Evolutionary conservation across 2,329 filamentous ascomycete genomes (phyloP).

Genomic region (Phialemoniopsis sp.): DNA sequence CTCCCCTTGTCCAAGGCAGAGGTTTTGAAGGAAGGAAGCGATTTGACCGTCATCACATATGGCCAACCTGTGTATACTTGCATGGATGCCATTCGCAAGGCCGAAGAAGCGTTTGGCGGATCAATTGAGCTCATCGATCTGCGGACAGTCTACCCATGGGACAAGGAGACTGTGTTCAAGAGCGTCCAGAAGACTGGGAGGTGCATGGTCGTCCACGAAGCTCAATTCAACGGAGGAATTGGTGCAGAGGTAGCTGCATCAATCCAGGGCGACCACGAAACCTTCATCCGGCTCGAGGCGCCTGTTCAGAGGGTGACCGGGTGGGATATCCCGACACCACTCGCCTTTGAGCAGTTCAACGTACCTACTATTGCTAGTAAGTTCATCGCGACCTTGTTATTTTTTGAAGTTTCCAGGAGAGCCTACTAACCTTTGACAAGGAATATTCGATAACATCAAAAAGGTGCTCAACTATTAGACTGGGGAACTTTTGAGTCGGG

Average conservation of each 20-base stretch:
- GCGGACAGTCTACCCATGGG: conserved; percentile 88
- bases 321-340: conserved; percentile 81
- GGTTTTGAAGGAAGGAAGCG: conserved; percentile 71
- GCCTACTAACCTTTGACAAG: conserved; percentile 34
- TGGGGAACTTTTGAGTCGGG: too few species aligned
- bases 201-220: conserved; percentile 86
- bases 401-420: not conserved
- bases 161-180: conserved; percentile 71
- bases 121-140: conserved; percentile 84
- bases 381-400: conserved; percentile 25
- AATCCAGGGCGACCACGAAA: conserved; percentile 72
- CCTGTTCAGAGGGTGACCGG: conserved; percentile 81
- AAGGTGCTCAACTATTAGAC: conserved; percentile 64
- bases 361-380: conserved; percentile 83
- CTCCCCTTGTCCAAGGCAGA: conserved; percentile 84
- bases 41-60: conserved; percentile 83
- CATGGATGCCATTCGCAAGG: conserved; percentile 68
- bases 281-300: conserved; percentile 79
- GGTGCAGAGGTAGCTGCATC: conserved; percentile 86
- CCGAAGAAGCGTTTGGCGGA: conserved; percentile 71
- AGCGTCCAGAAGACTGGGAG: conserved; percentile 86
- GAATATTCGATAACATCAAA: conserved; percentile 69
- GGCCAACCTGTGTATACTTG: conserved; percentile 87
- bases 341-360: conserved; percentile 77
- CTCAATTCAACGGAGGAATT: conserved; percentile 85